phyloP scores from a whole-genome alignment of 2,329 filamentous ascomycete genomes.

The Microthyrium microscopicum region DNA sequence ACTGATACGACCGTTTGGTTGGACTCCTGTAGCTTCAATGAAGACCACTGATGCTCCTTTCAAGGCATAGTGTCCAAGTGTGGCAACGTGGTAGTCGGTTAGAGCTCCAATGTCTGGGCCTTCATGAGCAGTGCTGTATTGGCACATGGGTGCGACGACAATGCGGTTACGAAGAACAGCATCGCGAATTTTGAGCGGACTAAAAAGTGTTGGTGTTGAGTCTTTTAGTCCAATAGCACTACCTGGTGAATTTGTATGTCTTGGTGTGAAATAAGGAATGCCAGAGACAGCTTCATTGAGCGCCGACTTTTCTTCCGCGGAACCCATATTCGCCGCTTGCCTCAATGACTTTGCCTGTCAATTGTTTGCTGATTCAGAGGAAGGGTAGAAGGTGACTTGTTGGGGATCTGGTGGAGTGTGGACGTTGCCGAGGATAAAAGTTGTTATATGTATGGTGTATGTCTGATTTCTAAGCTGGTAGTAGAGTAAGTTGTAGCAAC shows the following conservation, averaged over 20 bases:
- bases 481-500: too few relatives aligned
- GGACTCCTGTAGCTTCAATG: conserved; percentile 21
- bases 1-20: conserved; percentile 19
- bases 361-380: too few relatives aligned
- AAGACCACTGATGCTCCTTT: conserved; percentile 20
- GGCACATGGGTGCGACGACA: conserved; percentile 23
- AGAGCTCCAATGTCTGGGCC: conserved; percentile 20
- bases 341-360: too few relatives aligned
- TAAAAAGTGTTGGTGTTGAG: conserved; percentile 18
- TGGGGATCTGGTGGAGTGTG: too few relatives aligned
- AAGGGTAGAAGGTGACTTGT: too few relatives aligned
- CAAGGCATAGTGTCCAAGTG: conserved; percentile 22
- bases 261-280: conserved; percentile 6
- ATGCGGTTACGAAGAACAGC: conserved; percentile 21
- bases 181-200: conserved; percentile 19
- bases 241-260: conserved; percentile 4
- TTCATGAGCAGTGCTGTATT: conserved; percentile 17
- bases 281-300: not conserved
- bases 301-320: too few relatives aligned
- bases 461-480: too few relatives aligned
- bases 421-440: too few relatives aligned
- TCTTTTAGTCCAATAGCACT: not conserved
- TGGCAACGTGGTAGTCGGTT: conserved; percentile 21
- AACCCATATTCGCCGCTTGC: too few relatives aligned
- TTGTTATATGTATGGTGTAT: too few relatives aligned